phyloP scores from a whole-genome alignment of 2,329 filamentous ascomycete species.

The Exophiala viscosa region DNA sequence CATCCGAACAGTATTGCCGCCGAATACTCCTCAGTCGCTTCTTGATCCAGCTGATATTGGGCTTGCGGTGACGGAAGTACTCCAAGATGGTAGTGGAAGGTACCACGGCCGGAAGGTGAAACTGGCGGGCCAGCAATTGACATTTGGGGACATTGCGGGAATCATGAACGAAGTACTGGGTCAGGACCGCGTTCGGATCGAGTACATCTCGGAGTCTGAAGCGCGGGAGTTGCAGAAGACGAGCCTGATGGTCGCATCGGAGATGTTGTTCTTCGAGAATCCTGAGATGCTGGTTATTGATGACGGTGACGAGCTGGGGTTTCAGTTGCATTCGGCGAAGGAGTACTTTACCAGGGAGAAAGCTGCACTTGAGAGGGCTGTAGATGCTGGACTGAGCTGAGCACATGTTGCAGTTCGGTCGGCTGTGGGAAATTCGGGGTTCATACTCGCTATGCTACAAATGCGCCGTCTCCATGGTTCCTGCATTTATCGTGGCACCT shows the following conservation, averaged over 20 bases:
- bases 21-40: conserved; percentile 37
- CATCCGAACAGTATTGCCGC: conserved; percentile 19
- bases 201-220: not conserved
- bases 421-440: too few relatives aligned
- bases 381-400: too few relatives aligned
- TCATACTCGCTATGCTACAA: conserved; percentile 1
- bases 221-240: not conserved
- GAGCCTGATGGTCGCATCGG: not conserved
- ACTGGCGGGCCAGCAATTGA: conserved; percentile 47
- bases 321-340: not conserved
- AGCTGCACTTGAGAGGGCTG: not conserved
- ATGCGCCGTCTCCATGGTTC: not conserved
- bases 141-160: conserved; percentile 20
- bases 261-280: not conserved
- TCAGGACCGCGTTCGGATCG: not conserved
- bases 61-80: conserved; percentile 44
- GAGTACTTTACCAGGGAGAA: not conserved
- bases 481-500: not conserved
- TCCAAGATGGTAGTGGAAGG: conserved; percentile 34
- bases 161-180: not conserved
- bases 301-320: not conserved
- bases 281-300: not conserved
- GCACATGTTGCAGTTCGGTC: too few relatives aligned
- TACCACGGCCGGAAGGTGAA: conserved; percentile 40
- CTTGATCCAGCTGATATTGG: conserved; percentile 46